Conservation (phyloP, 345 rosid species). For the Clausena lansium region DNA sequence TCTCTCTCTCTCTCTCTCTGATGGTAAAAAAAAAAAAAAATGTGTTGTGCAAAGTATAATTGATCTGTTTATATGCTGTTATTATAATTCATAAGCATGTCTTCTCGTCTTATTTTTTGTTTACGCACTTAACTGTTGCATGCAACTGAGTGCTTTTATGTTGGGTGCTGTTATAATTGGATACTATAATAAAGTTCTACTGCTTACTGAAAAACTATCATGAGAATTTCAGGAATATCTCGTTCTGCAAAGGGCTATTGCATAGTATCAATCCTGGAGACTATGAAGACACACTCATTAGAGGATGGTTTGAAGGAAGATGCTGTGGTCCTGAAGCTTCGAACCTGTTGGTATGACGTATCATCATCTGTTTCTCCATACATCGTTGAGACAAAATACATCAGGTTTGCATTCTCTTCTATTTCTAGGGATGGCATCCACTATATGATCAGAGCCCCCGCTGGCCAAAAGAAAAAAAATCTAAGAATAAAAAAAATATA, state of each 20-base stretch:
- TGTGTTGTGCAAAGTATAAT: not conserved
- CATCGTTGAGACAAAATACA: slow-evolving; percentile 64
- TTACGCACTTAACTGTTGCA: not conserved
- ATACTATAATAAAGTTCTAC: slow-evolving; percentile 1
- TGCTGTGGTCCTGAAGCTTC: slow-evolving; percentile 86
- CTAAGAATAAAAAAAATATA: too few relatives aligned
- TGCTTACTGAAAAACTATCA: slow-evolving; percentile 6
- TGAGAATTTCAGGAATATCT: slow-evolving; percentile 61
- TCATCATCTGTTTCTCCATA: slow-evolving; percentile 86
- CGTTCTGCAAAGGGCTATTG: slow-evolving; percentile 92
- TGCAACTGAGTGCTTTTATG: not conserved
- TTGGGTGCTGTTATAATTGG: not conserved
- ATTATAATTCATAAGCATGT: not conserved
- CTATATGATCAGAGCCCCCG: too few relatives aligned
- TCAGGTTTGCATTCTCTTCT: slow-evolving; percentile 56
- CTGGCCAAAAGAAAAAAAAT: too few relatives aligned
- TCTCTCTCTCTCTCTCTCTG: too few relatives aligned
- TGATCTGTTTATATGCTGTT: not conserved
- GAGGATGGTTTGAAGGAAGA: slow-evolving; percentile 96
- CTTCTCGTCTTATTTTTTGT: not conserved
- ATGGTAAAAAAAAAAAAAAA: too few relatives aligned
- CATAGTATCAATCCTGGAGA: slow-evolving; percentile 70
- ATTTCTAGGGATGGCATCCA: too few relatives aligned
- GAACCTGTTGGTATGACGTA: slow-evolving; percentile 72
- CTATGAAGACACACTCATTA: slow-evolving; percentile 86